A percentile compares a stretch with the other conserved stretches of the same genome.
These are phyloP conservation scores for Phytophthora citricola DNA, from an alignment of 352 stramenopile species.

Conservation along the genomic window DNA sequence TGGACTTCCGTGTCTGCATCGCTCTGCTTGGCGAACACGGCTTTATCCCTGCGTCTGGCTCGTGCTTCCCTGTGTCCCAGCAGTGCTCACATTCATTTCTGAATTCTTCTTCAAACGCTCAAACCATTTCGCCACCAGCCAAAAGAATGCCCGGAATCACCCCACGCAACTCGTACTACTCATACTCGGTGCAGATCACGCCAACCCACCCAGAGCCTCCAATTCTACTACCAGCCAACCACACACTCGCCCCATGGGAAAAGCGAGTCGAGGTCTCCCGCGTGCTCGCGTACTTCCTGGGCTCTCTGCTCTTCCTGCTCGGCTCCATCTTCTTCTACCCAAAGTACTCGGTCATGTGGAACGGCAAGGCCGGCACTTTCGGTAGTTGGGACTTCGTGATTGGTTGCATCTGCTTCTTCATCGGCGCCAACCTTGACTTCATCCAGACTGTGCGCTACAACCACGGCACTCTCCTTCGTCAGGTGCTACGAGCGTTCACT, in stretches of 20 bases:
- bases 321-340: conserved; percentile 79
- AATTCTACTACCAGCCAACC: conserved; percentile 6
- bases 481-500: conserved; percentile 61
- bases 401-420: conserved; percentile 64
- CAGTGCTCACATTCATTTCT: conserved; percentile 9
- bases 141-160: conserved; percentile 5
- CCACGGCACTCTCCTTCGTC: conserved; percentile 40
- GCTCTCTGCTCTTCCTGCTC: conserved; percentile 50
- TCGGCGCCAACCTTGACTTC: conserved; percentile 68
- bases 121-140: background rate
- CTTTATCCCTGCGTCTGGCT: conserved; percentile 8
- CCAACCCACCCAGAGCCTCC: background rate
- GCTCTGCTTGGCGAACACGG: conserved; percentile 5
- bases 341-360: conserved; percentile 64
- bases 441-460: conserved; percentile 63
- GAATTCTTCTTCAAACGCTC: conserved; percentile 3
- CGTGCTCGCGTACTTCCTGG: background rate
- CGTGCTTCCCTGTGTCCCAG: conserved; percentile 5
- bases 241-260: background rate
- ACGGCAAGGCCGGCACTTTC: conserved; percentile 58
- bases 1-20: conserved; percentile 14
- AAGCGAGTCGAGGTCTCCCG: background rate
- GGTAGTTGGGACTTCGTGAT: conserved; percentile 69
- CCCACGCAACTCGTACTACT: conserved; percentile 11
- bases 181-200: conserved; percentile 5